phyloP scores from a whole-genome alignment of 2,329 filamentous ascomycete species.

The Nothomitra cinnamomea region DNA sequence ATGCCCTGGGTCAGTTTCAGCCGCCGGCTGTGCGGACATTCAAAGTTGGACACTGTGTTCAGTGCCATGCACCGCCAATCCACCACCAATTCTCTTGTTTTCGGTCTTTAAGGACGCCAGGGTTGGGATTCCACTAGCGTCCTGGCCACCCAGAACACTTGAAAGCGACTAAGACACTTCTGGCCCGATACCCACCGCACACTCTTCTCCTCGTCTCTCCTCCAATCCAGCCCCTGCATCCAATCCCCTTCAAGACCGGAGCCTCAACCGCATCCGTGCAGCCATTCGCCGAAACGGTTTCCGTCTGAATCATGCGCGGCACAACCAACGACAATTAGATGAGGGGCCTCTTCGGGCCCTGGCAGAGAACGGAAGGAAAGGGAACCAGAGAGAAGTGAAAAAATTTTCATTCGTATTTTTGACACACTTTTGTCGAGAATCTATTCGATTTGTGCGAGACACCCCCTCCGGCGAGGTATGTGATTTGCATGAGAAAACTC shows the following conservation, averaged over 20 bases:
- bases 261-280: slow-evolving; percentile 3
- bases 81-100: not conserved
- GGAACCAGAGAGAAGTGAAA: slow-evolving; percentile 1
- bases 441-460: not conserved
- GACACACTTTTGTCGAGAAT: not conserved
- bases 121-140: too few relatives aligned
- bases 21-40: not conserved
- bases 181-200: not conserved
- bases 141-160: not conserved
- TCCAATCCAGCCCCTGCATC: not conserved
- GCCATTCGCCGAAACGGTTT: not conserved
- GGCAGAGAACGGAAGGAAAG: not conserved
- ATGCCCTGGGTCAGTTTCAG: not conserved
- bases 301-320: slow-evolving; percentile 1
- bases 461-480: not conserved
- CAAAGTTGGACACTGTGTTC: too few relatives aligned
- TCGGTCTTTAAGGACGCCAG: not conserved
- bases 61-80: too few relatives aligned
- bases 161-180: not conserved
- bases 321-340: not conserved
- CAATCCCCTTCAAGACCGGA: not conserved
- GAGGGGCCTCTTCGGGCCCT: too few relatives aligned
- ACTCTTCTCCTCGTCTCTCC: not conserved
- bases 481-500: not conserved
- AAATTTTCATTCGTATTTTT: not conserved